phyloP scores from a whole-genome alignment of 2,329 filamentous ascomycete genomes.

The Penicillium polonicum region DNA sequence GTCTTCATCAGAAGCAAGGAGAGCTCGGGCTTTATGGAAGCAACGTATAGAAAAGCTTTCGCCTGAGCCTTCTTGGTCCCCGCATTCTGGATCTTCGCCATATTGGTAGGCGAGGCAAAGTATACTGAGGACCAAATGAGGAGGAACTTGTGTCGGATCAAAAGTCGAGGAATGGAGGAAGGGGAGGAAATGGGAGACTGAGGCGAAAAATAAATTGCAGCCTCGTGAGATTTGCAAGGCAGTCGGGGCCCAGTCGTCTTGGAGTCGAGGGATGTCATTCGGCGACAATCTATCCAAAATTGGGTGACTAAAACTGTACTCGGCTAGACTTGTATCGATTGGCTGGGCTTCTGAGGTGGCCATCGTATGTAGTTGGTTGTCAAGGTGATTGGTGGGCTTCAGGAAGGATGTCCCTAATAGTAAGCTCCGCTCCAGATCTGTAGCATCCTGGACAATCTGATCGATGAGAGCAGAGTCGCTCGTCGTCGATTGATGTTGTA shows the following conservation, averaged over 20 bases:
- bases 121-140: slow-evolving; percentile 37
- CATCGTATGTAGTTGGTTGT: background rate
- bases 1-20: slow-evolving; percentile 25
- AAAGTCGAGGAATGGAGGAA: slow-evolving; percentile 43
- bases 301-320: background rate
- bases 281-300: slow-evolving; percentile 4
- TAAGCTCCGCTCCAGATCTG: slow-evolving; percentile 19
- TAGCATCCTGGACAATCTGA: slow-evolving; percentile 17
- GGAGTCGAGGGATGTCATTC: slow-evolving; percentile 8
- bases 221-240: slow-evolving; percentile 32
- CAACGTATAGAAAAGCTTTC: slow-evolving; percentile 33
- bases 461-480: slow-evolving; percentile 5
- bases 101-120: slow-evolving; percentile 43
- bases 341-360: background rate
- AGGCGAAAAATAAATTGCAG: slow-evolving; percentile 37
- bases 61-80: slow-evolving; percentile 27
- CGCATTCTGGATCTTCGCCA: slow-evolving; percentile 38
- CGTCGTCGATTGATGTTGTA: background rate
- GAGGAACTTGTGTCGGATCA: slow-evolving; percentile 24
- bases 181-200: slow-evolving; percentile 40
- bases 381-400: slow-evolving; percentile 11
- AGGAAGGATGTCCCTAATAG: slow-evolving; percentile 17
- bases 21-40: slow-evolving; percentile 33
- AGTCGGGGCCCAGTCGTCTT: slow-evolving; percentile 36
- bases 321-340: background rate